Base-by-base conservation (phyloP, 2,329 filamentous ascomycete species). In the Neofusicoccum ribis region DNA sequence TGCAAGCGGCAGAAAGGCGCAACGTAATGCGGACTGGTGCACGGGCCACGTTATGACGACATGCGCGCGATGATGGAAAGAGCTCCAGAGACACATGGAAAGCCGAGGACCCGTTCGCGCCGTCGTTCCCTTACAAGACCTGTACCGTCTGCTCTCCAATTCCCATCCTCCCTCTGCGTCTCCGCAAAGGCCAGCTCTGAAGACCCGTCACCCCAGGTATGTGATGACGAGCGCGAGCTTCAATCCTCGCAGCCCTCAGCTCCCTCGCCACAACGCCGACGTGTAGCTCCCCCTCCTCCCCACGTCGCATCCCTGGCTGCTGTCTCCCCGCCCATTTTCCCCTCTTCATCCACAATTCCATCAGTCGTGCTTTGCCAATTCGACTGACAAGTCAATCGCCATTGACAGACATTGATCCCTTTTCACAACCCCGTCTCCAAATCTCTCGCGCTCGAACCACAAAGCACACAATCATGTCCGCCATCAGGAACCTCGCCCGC, bases 401-500 rank as follows among this genome's bases (percentile, higher is more conserved):
- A 20, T 72, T 66, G 67, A 70, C 71, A 68, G 67, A 72, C 71
- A 74, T 43, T 43, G 43, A 44, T 34, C 34, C 5, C 43, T n/a
- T 31, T 9, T 47, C n/a, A 20, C 34, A n/a, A 17, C 64, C 23
- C 63, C 41, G 23, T 36, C 27, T 23, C 41, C 50, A 51, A 5
- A 20, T 12, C 27, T 7, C 27, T 31, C 27, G 27, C 27, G 27
- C 27, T 31, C 27, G 27, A 31, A 0, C 12, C 36, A 65, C 15
- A 62, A 31, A 31, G n/a, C 46, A 63, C 5, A 20, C 63, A n/a
- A 41, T 9, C 46, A 78, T 78, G 76, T 73, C 73, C 34, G 70
- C 72, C 47, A 66, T 75, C 67, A 72, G 75, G 67, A 70, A 66
- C 64, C 65, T 77, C 66, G 65, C 68, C 65, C 65, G 68, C 64